phyloP scores from a whole-genome alignment of 345 rosid species.

The Rhodamnia rubescens region DNA sequence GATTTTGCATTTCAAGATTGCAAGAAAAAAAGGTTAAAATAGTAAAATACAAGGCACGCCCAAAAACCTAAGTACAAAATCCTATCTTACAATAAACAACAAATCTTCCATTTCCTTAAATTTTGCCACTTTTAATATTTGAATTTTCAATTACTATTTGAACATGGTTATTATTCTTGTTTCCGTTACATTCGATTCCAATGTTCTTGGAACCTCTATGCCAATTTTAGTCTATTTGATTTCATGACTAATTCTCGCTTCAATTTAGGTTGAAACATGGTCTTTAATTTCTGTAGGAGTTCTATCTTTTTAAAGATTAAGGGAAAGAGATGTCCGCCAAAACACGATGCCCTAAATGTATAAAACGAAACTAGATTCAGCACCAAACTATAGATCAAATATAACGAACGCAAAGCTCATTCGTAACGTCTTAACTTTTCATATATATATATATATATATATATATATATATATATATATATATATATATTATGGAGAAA shows the following conservation, averaged over 20 bases:
- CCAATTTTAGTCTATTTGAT: not conserved
- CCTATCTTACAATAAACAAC: not conserved
- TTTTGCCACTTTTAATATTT: not conserved
- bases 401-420: not conserved
- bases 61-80: not conserved
- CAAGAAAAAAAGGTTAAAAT: too few species aligned
- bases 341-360: not conserved
- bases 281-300: not conserved
- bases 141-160: accelerated
- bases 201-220: not conserved
- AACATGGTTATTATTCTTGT: not conserved
- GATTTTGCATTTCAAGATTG: too few species aligned
- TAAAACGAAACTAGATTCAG: not conserved
- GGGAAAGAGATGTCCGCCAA: not conserved
- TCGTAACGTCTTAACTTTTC: not conserved
- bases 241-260: not conserved
- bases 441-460: too few species aligned
- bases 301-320: not conserved
- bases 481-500: not conserved
- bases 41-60: accelerated
- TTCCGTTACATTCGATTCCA: not conserved
- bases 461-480: too few species aligned
- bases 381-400: too few species aligned
- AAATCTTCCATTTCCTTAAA: not conserved
- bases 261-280: not conserved